Evolutionary conservation across 1,284 basidiomycete species (phyloP).

Genomic region (Cryptococcus floricola): DNA sequence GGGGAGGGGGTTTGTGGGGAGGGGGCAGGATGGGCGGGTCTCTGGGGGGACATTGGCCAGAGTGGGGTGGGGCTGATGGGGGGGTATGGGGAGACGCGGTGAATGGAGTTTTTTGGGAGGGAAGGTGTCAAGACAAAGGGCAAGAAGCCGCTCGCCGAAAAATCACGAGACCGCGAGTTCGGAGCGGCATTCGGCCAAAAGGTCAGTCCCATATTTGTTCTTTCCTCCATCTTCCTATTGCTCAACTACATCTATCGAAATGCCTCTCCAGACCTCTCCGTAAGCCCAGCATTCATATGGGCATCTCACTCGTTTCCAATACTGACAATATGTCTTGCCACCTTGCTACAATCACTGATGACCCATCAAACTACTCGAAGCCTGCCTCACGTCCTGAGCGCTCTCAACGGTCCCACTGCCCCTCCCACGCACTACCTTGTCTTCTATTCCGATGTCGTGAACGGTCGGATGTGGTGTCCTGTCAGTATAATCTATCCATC

Average conservation of each 20-base stretch:
- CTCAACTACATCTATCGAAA: neutral
- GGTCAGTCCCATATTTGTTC: neutral
- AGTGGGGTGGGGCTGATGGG: neutral
- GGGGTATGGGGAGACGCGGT: neutral
- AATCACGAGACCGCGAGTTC: neutral
- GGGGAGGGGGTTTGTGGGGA: neutral
- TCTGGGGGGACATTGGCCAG: neutral
- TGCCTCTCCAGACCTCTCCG: slow-evolving; percentile 19
- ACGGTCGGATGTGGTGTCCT: slow-evolving; percentile 52
- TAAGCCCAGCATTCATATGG: slow-evolving; percentile 4
- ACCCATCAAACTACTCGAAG: slow-evolving; percentile 11
- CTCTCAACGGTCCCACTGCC: slow-evolving; percentile 37
- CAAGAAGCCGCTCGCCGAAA: neutral
- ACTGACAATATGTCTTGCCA: neutral
- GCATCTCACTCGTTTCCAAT: neutral
- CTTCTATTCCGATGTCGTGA: slow-evolving; percentile 48
- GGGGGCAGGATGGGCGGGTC: neutral
- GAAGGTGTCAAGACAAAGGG: neutral
- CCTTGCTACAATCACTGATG: neutral
- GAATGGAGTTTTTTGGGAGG: neutral
- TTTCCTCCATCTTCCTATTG: neutral
- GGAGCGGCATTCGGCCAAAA: neutral
- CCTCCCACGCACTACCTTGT: slow-evolving; percentile 43
- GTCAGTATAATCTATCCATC: slow-evolving; percentile 24
- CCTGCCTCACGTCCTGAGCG: slow-evolving; percentile 42